These are phyloP conservation scores for Fusarium veterinarium DNA, from an alignment of 2,329 filamentous ascomycete genomes.

Conservation along the genomic window DNA sequence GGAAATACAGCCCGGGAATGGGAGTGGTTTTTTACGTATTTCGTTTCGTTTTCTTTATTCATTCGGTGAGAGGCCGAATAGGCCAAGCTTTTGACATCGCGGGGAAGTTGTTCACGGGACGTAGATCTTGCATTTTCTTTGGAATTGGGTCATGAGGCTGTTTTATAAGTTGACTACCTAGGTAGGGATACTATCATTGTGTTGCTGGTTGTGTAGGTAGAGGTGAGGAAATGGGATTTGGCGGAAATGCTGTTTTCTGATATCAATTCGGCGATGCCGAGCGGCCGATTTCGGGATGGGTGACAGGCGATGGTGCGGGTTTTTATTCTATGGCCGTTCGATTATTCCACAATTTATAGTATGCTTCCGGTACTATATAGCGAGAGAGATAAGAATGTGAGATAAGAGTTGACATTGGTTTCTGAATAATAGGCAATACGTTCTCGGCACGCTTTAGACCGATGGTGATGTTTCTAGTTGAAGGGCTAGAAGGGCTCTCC, in stretches of 20 bases:
- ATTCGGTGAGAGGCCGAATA: slow-evolving; percentile 5
- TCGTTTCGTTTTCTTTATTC: slow-evolving; percentile 23
- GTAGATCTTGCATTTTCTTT: neutral
- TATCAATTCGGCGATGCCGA: neutral
- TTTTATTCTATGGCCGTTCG: neutral
- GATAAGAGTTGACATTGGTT: neutral
- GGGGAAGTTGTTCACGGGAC: neutral
- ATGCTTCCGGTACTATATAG: neutral
- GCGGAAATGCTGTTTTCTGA: neutral
- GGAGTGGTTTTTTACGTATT: slow-evolving; percentile 30
- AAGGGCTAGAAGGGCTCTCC: neutral
- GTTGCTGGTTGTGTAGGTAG: neutral
- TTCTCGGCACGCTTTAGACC: neutral
- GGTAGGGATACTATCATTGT: neutral
- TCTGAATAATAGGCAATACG: neutral
- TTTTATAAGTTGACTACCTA: neutral
- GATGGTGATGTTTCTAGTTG: neutral
- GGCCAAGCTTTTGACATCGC: neutral
- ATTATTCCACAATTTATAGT: neutral
- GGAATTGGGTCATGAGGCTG: neutral
- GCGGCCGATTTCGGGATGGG: neutral
- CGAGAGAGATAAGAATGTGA: neutral
- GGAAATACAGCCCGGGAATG: neutral
- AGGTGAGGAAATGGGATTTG: neutral
- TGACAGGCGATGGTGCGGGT: neutral